Evolutionary conservation across 768 basidiomycete genomes (phyloP).

Genomic region (Clavaria fumosa): DNA sequence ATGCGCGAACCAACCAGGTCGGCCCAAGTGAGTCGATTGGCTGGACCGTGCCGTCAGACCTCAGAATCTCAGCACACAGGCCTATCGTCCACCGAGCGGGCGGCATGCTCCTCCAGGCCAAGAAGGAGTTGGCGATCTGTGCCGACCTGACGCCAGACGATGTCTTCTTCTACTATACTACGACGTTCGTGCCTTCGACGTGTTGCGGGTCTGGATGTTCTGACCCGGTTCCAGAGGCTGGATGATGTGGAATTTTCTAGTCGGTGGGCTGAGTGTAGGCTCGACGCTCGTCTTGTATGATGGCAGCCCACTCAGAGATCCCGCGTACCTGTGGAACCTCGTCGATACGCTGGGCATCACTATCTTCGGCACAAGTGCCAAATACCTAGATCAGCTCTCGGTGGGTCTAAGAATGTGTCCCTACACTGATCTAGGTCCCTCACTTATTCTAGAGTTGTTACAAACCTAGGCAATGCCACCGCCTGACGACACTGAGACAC

Average conservation of each 20-base stretch:
- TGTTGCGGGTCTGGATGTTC: constrained; percentile 62
- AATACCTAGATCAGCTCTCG: constrained; percentile 67
- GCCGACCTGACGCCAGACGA: constrained; percentile 50
- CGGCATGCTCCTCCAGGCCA: constrained; percentile 60
- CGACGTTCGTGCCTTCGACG: constrained; percentile 36
- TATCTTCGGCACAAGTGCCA: constrained; percentile 72
- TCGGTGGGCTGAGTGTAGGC: constrained; percentile 46
- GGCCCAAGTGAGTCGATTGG: no score
- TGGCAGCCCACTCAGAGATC: constrained; percentile 61
- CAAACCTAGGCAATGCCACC: constrained; percentile 47
- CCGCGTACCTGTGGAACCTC: constrained; percentile 49
- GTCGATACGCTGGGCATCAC: constrained; percentile 57
- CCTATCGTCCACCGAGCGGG: constrained; percentile 69
- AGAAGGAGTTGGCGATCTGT: constrained; percentile 57
- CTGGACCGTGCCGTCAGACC: no score
- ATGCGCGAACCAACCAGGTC: no score
- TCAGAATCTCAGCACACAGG: constrained; percentile 24
- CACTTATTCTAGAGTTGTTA: constrained; percentile 40
- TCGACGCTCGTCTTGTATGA: constrained; percentile 68
- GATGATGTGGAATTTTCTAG: constrained; percentile 90
- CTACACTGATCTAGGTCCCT: constrained; percentile 9
- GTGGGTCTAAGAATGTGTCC: constrained; percentile 22
- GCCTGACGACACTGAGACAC: constrained; percentile 42
- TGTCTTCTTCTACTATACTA: constrained; percentile 74
- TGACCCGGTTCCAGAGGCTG: constrained; percentile 37